phyloP scores from a whole-genome alignment of 306 rosid genomes.

The Rosa lucieae region DNA sequence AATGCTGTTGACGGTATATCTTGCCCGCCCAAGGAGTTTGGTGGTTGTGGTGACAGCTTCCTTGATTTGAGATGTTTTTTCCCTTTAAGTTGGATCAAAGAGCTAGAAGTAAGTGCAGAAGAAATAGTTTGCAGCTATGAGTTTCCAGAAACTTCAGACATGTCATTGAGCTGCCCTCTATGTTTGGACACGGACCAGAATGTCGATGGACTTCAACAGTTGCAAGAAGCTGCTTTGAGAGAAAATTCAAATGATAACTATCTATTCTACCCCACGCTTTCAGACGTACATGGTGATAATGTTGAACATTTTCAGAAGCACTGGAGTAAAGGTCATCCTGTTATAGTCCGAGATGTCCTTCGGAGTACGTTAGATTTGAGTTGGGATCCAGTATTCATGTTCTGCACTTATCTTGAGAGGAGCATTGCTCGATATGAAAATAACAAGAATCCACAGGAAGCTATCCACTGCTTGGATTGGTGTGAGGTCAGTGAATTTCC shows the following conservation, averaged over 20 bases:
- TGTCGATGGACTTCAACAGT: slow-evolving; percentile 42
- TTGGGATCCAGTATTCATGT: slow-evolving; percentile 90
- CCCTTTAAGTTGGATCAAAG: slow-evolving; percentile 71
- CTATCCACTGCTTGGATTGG: slow-evolving; percentile 77
- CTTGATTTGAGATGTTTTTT: slow-evolving; percentile 80
- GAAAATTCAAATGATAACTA: slow-evolving; percentile 73
- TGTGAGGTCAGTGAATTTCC: slow-evolving; percentile 75
- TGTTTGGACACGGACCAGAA: slow-evolving; percentile 59
- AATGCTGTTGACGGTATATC: slow-evolving; percentile 41
- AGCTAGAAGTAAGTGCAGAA: slow-evolving; percentile 88
- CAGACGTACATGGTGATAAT: slow-evolving; percentile 53
- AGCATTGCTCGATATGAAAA: slow-evolving; percentile 72
- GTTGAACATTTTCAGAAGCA: slow-evolving; percentile 96
- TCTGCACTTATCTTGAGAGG: slow-evolving; percentile 77
- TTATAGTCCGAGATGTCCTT: slow-evolving; percentile 69
- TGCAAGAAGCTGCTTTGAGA: slow-evolving; percentile 68
- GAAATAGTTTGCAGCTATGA: slow-evolving; percentile 99
- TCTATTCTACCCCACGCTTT: slow-evolving; percentile 64
- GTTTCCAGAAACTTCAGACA: slow-evolving; percentile 80
- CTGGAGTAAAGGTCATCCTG: slow-evolving; percentile 95
- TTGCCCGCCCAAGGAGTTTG: slow-evolving; percentile 64
- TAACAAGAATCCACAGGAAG: slow-evolving; percentile 55
- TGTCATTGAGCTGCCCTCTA: slow-evolving; percentile 60
- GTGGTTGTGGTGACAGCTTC: slow-evolving; percentile 67
- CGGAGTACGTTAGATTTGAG: slow-evolving; percentile 51